Base-by-base conservation (phyloP, 2,329 filamentous ascomycete genomes). In the Aureobasidium vineae region DNA sequence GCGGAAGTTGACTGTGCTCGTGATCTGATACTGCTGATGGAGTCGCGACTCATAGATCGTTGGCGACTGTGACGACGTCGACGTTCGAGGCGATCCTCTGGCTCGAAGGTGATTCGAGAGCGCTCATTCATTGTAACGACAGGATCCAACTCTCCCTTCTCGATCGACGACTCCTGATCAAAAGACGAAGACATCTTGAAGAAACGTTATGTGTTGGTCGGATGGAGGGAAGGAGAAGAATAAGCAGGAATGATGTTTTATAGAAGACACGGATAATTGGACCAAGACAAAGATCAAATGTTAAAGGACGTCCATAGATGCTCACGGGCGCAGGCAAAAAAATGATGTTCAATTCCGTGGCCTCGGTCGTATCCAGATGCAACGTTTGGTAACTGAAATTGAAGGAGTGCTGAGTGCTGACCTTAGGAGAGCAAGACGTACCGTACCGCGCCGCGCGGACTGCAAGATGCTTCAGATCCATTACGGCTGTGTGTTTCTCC, bases 41-140 rank as follows among this genome's bases (percentile, higher is more conserved):
- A 69, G 33, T 66, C 68, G 36, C 66, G 60, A 28, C 68, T 69
- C 26, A 38, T 16, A 13, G 68, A 67, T 43, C 67, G 38, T 23
- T 54, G 52, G 11, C 43, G 66, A 63, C 49, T 50, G 33, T 54
- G 61, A 19, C 52, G 53, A 28, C 61, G 66, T 31, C 52, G 45
- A 11, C 59, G 66, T 15, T 59, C 61, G 3, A 52, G 33, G 26
- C 66, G 50, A 21, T 63, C 66, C 54, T 67, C 66, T 23, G 59
- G 50, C 26, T 64, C 59, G 66, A 67, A 67, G 3, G 49, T 63
- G 43, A 67, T 67, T 33, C 66, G 59, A 5, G 65, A 23, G 7
- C 28, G 47, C 36, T 64, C 47, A 28, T 64, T 54, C 13, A 16
- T 13, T 52, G 45, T 64, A 23, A 33, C 31, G 19, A 33, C n/a